Base-by-base conservation (phyloP, 2,329 filamentous ascomycete species). In the Claviceps humidiphila region DNA sequence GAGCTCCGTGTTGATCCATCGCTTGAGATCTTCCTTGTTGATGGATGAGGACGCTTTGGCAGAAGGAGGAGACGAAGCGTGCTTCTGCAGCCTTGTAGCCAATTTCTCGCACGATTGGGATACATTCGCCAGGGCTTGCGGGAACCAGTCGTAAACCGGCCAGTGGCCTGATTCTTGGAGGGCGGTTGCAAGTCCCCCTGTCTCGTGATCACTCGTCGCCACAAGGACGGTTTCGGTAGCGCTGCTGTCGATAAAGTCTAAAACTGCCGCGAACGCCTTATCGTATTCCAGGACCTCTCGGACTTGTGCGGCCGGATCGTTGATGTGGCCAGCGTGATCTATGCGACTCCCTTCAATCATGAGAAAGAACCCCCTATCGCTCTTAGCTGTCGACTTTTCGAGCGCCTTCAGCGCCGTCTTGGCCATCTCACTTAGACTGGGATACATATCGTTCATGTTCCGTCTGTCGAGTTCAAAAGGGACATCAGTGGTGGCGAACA, bases 271-370 rank as follows among this genome's bases (percentile, higher is more conserved):
- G 69, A 98, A 94, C 1, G 93, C 78, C 66, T 79, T 82, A 73
- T 98, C 93, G 61, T 95, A 98, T 50, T 89, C 91, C n/a, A 97
- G 74, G 0, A 98, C 91, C 68, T 98, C 93, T 59, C 87, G 84
- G 11, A 91, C 87, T 63, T 93, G 87, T 1, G 87, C 85, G 9
- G 85, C 87, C 0, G 87, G 87, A 60, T 93, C 87, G 60, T 93
- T 93, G 57, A 78, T 80, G 64, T 93, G 87, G 6, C 89, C 93
- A 4, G 93, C 91, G 65, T 98, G 93, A 63, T 98, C 93, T 61
- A 98, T 97, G 43, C 93, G 79, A 61, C 88, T 95, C 4, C 90
- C 93, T 68, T 98, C 93, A 55, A 98, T 94, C 91, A 98, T 95
- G 60, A 98, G 74, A 70, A 98, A 98, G 74, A 97, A 98, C 4